Percentiles rank a stretch among this genome's conserved stretches.
Conservation (phyloP, 495 filamentous ascomycete genomes). For the Monascus purpureus region DNA sequence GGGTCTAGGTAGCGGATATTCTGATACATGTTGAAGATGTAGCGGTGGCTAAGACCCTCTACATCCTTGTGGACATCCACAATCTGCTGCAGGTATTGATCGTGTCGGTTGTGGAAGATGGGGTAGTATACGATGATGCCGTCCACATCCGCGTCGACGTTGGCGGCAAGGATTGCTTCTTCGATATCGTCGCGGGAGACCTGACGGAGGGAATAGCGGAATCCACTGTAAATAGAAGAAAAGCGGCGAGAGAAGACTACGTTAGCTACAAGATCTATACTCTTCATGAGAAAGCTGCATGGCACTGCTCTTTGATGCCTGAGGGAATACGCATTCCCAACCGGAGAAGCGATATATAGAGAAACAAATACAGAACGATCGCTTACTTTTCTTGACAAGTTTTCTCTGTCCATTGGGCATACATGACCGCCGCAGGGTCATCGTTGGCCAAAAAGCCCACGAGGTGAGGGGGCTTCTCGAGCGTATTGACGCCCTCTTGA, state of each 20-base stretch:
- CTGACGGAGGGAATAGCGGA: conserved; percentile 69
- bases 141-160: conserved; percentile 61
- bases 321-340: no score
- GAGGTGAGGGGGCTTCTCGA: conserved; percentile 59
- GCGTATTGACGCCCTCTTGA: conserved; percentile 48
- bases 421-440: conserved; percentile 82
- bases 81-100: conserved; percentile 92
- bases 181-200: conserved; percentile 79
- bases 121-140: conserved; percentile 98
- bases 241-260: conserved; percentile 2
- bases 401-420: conserved; percentile 94
- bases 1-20: conserved; percentile 88
- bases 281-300: no score
- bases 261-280: conserved; percentile 11
- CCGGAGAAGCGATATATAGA: conserved; percentile 10
- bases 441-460: conserved; percentile 85
- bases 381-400: conserved; percentile 87
- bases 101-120: conserved; percentile 78
- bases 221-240: conserved; percentile 46
- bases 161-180: conserved; percentile 69
- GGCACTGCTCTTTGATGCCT: no score
- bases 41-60: conserved; percentile 83
- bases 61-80: conserved; percentile 84
- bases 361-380: background rate
- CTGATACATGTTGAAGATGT: conserved; percentile 99